These are phyloP conservation scores for Akebia trifoliata DNA, from an alignment of 164 flowering plant genomes.

Conservation along the genomic window DNA sequence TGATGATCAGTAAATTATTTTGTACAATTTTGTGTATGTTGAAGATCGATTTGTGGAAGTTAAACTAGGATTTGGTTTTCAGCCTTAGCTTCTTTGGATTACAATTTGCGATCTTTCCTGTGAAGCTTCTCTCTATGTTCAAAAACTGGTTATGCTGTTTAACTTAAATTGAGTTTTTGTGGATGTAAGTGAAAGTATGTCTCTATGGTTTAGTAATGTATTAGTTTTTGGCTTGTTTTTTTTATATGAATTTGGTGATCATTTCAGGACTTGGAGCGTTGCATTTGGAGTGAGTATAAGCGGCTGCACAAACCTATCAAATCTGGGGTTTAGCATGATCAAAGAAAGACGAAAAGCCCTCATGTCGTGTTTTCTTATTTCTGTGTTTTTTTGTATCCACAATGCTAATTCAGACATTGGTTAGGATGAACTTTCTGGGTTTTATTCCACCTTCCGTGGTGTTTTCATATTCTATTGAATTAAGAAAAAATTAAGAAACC, in stretches of 20 bases:
- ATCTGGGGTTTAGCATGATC: constrained; percentile 18
- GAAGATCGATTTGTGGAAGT: too few species aligned
- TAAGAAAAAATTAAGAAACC: neutral
- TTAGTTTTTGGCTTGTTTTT: neutral
- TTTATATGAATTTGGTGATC: constrained; percentile 1
- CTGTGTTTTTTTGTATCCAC: constrained; percentile 11
- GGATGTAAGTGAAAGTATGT: neutral
- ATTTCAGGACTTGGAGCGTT: constrained; percentile 29
- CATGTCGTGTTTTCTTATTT: constrained; percentile 9
- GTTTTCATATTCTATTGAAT: constrained; percentile 6
- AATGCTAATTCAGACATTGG: constrained; percentile 29
- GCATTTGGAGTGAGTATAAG: constrained; percentile 11
- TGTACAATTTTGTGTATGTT: too few species aligned
- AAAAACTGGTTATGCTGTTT: too few species aligned
- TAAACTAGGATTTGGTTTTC: too few species aligned
- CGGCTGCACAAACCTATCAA: neutral
- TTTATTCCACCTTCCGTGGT: neutral
- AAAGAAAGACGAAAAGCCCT: constrained; percentile 7
- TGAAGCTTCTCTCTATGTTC: too few species aligned
- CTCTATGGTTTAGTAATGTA: neutral
- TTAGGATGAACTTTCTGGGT: constrained; percentile 17
- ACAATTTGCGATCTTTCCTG: too few species aligned
- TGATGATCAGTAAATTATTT: too few species aligned
- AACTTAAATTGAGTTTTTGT: too few species aligned
- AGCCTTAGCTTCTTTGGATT: too few species aligned